phyloP scores from a whole-genome alignment of 768 basidiomycete species.

The Pluteus cervinus region DNA sequence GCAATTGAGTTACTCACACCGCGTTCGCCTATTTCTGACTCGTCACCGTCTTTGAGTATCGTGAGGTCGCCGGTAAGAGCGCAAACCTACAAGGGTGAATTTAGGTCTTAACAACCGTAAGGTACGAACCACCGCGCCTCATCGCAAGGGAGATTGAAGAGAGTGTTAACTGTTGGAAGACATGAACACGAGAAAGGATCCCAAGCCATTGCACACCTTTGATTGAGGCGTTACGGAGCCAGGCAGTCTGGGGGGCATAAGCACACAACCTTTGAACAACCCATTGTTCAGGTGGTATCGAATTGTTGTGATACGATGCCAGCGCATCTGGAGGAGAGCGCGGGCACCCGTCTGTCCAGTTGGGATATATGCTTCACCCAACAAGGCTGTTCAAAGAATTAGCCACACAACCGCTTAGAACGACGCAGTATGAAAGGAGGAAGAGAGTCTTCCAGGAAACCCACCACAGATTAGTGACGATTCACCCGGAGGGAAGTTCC shows the following conservation, averaged over 20 bases:
- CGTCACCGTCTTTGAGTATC: slow-evolving; percentile 84
- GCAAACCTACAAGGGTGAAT: slow-evolving; percentile 42
- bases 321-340: slow-evolving; percentile 79
- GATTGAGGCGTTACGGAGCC: slow-evolving; percentile 71
- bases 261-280: slow-evolving; percentile 73
- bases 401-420: too few species aligned
- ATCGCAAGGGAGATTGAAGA: slow-evolving; percentile 67
- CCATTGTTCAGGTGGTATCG: slow-evolving; percentile 58
- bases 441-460: slow-evolving; percentile 87
- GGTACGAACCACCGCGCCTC: slow-evolving; percentile 72
- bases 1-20: slow-evolving; percentile 43
- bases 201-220: slow-evolving; percentile 26
- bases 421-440: too few species aligned
- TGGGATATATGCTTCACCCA: slow-evolving; percentile 85
- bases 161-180: slow-evolving; percentile 43
- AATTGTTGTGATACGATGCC: slow-evolving; percentile 45
- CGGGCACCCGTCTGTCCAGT: slow-evolving; percentile 75
- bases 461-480: slow-evolving; percentile 81
- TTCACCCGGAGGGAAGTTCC: slow-evolving; percentile 75
- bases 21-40: slow-evolving; percentile 83
- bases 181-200: slow-evolving; percentile 1
- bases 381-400: slow-evolving; percentile 43
- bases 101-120: slow-evolving; percentile 65
- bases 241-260: slow-evolving; percentile 72
- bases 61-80: slow-evolving; percentile 71